Evolutionary conservation across 495 filamentous ascomycete genomes (phyloP).

Genomic region (Aspergillus sclerotioniger): DNA sequence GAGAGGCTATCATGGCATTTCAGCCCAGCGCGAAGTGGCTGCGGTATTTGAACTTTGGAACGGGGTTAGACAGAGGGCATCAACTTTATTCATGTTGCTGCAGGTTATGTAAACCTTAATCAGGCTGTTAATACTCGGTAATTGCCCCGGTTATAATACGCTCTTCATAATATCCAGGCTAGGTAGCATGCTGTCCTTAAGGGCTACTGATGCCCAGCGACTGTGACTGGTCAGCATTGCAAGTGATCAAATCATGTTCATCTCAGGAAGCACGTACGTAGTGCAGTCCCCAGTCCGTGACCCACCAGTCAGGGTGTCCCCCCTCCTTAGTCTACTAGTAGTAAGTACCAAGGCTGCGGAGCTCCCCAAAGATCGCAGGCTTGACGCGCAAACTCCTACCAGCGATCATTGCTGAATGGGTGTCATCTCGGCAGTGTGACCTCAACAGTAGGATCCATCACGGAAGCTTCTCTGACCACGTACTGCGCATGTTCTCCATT

Average conservation of each 20-base stretch:
- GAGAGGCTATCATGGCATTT: background rate
- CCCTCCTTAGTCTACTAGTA: background rate
- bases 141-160: background rate
- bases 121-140: background rate
- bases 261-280: background rate
- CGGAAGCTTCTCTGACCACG: background rate
- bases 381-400: constrained; percentile 19
- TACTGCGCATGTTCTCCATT: background rate
- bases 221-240: background rate
- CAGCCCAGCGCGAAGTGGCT: background rate
- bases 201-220: background rate
- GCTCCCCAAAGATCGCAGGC: background rate
- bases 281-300: background rate
- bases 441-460: constrained; percentile 9
- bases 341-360: constrained; percentile 8
- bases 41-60: background rate
- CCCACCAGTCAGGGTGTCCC: background rate
- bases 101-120: background rate
- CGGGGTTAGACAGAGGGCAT: background rate
- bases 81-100: constrained; percentile 4
- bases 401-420: constrained; percentile 20
- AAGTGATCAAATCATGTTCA: background rate
- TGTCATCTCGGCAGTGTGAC: constrained; percentile 5
- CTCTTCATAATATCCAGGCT: background rate
- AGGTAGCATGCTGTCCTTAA: background rate